Conservation (phyloP, 2,329 filamentous ascomycete genomes). For the Aspergillus fumigatiaffinis region DNA sequence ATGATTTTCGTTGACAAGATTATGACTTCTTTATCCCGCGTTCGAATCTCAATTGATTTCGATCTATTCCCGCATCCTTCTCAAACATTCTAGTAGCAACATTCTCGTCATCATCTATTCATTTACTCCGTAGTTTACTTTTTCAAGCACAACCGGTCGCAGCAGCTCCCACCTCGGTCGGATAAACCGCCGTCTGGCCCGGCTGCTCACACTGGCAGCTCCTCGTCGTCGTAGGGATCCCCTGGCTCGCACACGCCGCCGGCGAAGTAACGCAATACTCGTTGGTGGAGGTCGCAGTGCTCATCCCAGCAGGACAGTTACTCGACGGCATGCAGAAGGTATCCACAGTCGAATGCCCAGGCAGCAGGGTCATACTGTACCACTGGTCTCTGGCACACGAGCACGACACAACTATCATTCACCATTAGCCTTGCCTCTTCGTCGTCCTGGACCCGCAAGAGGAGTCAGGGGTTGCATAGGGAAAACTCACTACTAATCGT, state of each 20-base stretch:
- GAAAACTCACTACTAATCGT: conserved; percentile 8
- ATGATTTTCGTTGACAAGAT: not conserved
- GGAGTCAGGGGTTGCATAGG: too few relatives aligned
- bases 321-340: conserved; percentile 23
- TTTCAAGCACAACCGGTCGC: conserved; percentile 17
- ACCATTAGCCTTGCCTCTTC: not conserved
- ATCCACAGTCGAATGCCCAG: conserved; percentile 5
- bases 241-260: conserved; percentile 5
- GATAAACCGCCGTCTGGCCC: conserved; percentile 18
- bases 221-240: conserved; percentile 7
- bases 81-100: not conserved
- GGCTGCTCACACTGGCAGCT: conserved; percentile 15
- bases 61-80: not conserved
- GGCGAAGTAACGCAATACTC: conserved; percentile 18
- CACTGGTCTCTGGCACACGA: conserved; percentile 20
- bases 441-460: not conserved
- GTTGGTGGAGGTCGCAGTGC: conserved; percentile 15
- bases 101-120: not conserved
- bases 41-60: not conserved
- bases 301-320: conserved; percentile 23
- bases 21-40: too few relatives aligned
- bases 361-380: conserved; percentile 14
- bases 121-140: not conserved
- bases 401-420: conserved; percentile 18
- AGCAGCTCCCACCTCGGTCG: conserved; percentile 11